Conservation (phyloP, 192 early-diverging fungal genomes). For the Dissophora ornata region DNA sequence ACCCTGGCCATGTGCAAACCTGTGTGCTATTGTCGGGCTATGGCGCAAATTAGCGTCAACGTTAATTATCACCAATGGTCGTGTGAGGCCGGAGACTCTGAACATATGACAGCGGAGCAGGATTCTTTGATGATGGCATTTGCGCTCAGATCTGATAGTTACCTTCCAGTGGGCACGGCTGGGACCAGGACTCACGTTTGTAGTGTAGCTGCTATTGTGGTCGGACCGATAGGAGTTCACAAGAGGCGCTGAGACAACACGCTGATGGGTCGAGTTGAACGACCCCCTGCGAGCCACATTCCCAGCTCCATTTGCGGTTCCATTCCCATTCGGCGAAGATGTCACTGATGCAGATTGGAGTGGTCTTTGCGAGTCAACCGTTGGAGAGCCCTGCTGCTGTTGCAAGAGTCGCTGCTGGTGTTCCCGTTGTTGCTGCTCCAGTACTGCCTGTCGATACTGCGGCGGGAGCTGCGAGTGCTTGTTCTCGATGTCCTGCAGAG, state of each 20-base stretch:
- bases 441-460: slow-evolving; percentile 44
- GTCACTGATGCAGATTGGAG: slow-evolving; percentile 15
- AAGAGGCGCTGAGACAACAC: slow-evolving; percentile 27
- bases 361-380: slow-evolving; percentile 7
- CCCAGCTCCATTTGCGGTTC: not conserved
- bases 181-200: slow-evolving; percentile 6
- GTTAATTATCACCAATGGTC: not conserved
- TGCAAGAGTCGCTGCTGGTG: slow-evolving; percentile 33
- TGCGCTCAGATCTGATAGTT: slow-evolving; percentile 1
- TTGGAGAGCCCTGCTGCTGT: slow-evolving; percentile 12
- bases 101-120: no score
- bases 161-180: slow-evolving; percentile 54
- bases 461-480: slow-evolving; percentile 42
- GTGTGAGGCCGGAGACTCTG: no score
- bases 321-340: slow-evolving; percentile 24
- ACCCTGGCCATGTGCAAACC: slow-evolving; percentile 49
- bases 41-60: not conserved
- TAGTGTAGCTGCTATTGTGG: slow-evolving; percentile 1
- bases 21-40: slow-evolving; percentile 46
- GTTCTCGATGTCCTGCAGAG: slow-evolving; percentile 31
- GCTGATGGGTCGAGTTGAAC: slow-evolving; percentile 19
- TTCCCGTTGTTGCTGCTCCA: slow-evolving; percentile 47
- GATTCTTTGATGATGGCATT: no score
- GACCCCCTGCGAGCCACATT: slow-evolving; percentile 2
- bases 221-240: slow-evolving; percentile 24